Evolutionary conservation across 768 basidiomycete species (phyloP).

Genomic region (Lyophyllum shimeji): DNA sequence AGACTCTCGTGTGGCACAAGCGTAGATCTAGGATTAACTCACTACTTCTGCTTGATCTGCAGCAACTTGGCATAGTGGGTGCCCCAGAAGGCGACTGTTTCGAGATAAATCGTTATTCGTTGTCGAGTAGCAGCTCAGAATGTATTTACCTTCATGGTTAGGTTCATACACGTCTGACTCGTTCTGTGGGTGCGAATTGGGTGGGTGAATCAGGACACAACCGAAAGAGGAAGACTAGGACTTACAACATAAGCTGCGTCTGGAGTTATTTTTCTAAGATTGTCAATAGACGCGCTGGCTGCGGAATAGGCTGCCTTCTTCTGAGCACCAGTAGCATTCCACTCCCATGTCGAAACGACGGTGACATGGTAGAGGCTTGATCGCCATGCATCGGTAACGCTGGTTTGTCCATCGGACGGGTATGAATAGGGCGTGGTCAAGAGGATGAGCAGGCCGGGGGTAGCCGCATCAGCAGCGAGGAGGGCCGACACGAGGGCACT

Average conservation of each 20-base stretch:
- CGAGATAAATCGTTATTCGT: background rate
- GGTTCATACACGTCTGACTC: constrained; percentile 50
- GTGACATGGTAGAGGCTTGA: constrained; percentile 46
- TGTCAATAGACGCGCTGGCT: constrained; percentile 36
- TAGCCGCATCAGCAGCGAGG: constrained; percentile 31
- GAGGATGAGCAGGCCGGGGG: constrained; percentile 41
- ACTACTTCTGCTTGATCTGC: constrained; percentile 48
- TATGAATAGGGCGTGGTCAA: constrained; percentile 38
- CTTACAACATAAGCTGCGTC: constrained; percentile 45
- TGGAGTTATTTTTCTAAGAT: constrained; percentile 40
- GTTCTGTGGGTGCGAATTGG: constrained; percentile 28
- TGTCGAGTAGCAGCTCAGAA: background rate
- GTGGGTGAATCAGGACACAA: background rate
- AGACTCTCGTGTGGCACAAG: background rate
- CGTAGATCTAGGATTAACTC: constrained; percentile 13
- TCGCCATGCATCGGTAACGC: constrained; percentile 45
- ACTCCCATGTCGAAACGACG: constrained; percentile 41
- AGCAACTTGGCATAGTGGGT: constrained; percentile 38
- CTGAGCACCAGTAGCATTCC: constrained; percentile 40
- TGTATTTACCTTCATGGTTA: constrained; percentile 35
- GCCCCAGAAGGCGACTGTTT: constrained; percentile 43
- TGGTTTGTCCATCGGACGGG: constrained; percentile 33
- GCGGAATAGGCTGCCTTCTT: constrained; percentile 30
- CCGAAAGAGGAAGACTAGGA: background rate
- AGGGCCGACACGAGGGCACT: constrained; percentile 36